Conservation (phyloP, 2,329 filamentous ascomycete genomes). For the Fusarium sp. region DNA sequence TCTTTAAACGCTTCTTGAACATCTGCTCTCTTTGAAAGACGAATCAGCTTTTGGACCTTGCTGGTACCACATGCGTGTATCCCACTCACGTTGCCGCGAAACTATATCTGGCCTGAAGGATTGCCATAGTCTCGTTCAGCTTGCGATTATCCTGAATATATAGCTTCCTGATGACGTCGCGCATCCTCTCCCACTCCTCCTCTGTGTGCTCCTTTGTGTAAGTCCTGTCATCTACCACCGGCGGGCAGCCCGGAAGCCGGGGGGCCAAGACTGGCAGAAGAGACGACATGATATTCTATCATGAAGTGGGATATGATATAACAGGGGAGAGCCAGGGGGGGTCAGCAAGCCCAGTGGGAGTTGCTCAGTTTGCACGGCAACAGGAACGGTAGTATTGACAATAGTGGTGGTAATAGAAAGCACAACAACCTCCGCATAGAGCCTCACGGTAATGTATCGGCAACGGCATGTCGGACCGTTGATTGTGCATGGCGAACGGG, state of each 20-base stretch:
- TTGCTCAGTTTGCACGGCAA: slow-evolving; percentile 26
- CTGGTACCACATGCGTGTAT: not conserved
- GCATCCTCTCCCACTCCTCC: slow-evolving; percentile 51
- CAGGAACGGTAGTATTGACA: not conserved
- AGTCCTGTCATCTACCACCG: slow-evolving; percentile 41
- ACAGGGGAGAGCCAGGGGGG: slow-evolving; percentile 1
- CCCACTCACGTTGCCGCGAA: slow-evolving; percentile 54
- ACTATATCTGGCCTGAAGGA: slow-evolving; percentile 50
- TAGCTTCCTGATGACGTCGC: slow-evolving; percentile 48
- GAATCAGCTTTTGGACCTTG: slow-evolving; percentile 25
- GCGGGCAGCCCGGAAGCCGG: slow-evolving; percentile 48
- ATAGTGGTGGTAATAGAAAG: slow-evolving; percentile 25
- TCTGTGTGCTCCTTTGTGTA: slow-evolving; percentile 52
- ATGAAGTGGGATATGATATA: slow-evolving; percentile 23
- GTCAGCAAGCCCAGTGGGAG: not conserved
- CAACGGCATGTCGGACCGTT: slow-evolving; percentile 45
- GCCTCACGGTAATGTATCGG: slow-evolving; percentile 34
- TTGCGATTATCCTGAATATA: slow-evolving; percentile 53
- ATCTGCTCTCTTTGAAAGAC: slow-evolving; percentile 51
- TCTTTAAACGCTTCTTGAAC: slow-evolving; percentile 55
- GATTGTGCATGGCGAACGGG: slow-evolving; percentile 43
- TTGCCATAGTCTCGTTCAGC: slow-evolving; percentile 52
- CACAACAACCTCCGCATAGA: slow-evolving; percentile 24
- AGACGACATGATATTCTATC: slow-evolving; percentile 41
- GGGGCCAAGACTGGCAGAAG: slow-evolving; percentile 50